Evolutionary conservation across 2,329 filamentous ascomycete species (phyloP).

Genomic region (Stemphylium beticola): DNA sequence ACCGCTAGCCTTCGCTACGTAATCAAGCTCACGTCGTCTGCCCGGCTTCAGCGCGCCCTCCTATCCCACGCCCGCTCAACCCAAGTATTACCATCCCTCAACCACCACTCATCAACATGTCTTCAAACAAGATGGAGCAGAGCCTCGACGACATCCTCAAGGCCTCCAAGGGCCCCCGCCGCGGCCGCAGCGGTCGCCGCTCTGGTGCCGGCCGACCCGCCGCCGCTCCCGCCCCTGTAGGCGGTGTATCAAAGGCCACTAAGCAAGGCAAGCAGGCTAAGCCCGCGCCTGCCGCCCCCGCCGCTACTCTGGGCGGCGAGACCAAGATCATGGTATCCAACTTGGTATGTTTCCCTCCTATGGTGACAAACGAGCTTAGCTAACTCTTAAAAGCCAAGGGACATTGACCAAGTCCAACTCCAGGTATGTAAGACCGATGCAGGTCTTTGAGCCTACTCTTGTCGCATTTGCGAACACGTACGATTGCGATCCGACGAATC

Average conservation of each 20-base stretch:
- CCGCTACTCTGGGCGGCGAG: slow-evolving; percentile 67
- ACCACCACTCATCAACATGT: slow-evolving; percentile 35
- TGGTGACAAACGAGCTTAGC: slow-evolving; percentile 27
- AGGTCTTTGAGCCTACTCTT: slow-evolving; percentile 51
- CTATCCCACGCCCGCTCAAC: slow-evolving; percentile 15
- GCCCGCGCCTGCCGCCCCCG: slow-evolving; percentile 69
- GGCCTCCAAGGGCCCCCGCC: slow-evolving; percentile 60
- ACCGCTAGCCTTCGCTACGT: slow-evolving; percentile 8
- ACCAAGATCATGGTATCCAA: slow-evolving; percentile 99
- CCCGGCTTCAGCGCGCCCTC: slow-evolving; percentile 19
- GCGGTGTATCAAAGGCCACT: slow-evolving; percentile 82
- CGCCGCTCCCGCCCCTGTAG: slow-evolving; percentile 72
- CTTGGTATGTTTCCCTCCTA: slow-evolving; percentile 71
- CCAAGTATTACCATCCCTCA: slow-evolving; percentile 19
- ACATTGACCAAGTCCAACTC: slow-evolving; percentile 96
- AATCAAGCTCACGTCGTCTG: slow-evolving; percentile 16
- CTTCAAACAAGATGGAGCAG: slow-evolving; percentile 83
- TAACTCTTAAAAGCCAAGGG: slow-evolving; percentile 76
- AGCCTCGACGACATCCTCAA: slow-evolving; percentile 97
- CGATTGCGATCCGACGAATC: slow-evolving; percentile 44
- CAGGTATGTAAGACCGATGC: slow-evolving; percentile 96
- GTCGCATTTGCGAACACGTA: slow-evolving; percentile 39
- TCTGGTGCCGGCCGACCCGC: slow-evolving; percentile 57
- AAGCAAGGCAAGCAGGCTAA: slow-evolving; percentile 64
- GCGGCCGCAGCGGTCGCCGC: slow-evolving; percentile 56